Conservation (phyloP, 2,329 filamentous ascomycete genomes). For the Trichoderma citrinoviride region DNA sequence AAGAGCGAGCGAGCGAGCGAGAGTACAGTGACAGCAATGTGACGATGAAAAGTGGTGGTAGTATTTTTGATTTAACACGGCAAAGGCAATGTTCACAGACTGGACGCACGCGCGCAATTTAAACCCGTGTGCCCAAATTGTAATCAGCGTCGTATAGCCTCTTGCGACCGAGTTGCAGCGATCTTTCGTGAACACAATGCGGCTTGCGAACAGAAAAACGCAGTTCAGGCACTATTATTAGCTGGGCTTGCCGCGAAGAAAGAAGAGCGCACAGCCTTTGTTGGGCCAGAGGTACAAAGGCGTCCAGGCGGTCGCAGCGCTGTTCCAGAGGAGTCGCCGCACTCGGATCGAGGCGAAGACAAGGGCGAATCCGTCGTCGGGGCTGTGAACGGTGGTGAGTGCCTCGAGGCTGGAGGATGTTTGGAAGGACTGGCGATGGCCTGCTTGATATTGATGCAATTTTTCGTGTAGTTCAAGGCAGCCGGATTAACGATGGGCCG, state of each 20-base stretch:
- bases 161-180: slow-evolving; percentile 12
- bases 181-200: slow-evolving; percentile 11
- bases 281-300: not conserved
- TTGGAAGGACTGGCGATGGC: slow-evolving; percentile 14
- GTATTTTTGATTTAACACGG: slow-evolving; percentile 11
- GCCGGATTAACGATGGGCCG: slow-evolving; percentile 20
- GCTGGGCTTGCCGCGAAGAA: not conserved
- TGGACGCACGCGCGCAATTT: slow-evolving; percentile 13
- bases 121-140: not conserved
- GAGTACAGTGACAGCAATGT: slow-evolving; percentile 5
- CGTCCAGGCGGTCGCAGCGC: slow-evolving; percentile 10
- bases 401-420: slow-evolving; percentile 12
- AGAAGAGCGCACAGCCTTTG: not conserved
- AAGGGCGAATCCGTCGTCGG: not conserved
- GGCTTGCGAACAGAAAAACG: slow-evolving; percentile 1
- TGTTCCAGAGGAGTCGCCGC: slow-evolving; percentile 15
- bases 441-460: slow-evolving; percentile 18
- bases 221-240: slow-evolving; percentile 10
- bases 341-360: slow-evolving; percentile 9
- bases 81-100: slow-evolving; percentile 18
- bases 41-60: not conserved
- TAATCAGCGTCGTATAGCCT: slow-evolving; percentile 10
- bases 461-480: slow-evolving; percentile 21
- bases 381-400: not conserved
- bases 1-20: slow-evolving; percentile 9